These are phyloP conservation scores for Stipa capillata DNA, from an alignment of 176 grass and related monocot species.

Conservation along the genomic window DNA sequence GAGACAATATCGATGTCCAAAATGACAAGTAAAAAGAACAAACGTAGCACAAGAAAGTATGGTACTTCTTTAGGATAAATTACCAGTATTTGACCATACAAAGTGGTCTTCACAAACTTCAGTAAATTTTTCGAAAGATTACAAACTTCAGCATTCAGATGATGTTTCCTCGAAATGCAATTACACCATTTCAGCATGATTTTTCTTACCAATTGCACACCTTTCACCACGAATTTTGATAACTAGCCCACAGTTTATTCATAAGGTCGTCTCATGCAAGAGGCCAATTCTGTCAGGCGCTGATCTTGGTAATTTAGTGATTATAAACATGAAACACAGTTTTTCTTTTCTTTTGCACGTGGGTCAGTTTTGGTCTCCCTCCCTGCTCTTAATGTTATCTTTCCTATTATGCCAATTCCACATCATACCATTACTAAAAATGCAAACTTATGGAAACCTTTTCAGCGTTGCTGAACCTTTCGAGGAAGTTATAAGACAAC, in stretches of 20 bases:
- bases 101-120: background rate
- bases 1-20: background rate
- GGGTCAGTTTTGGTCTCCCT: background rate
- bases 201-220: background rate
- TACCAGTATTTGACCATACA: background rate
- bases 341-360: background rate
- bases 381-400: background rate
- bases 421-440: background rate
- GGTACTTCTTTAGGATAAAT: background rate
- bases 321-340: background rate
- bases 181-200: background rate
- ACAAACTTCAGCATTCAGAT: no score
- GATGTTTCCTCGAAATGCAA: background rate
- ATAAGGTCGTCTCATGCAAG: background rate
- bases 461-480: background rate
- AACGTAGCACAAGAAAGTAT: background rate
- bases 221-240: background rate
- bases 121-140: no score
- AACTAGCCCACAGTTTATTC: background rate
- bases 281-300: background rate
- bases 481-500: background rate
- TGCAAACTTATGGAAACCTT: background rate
- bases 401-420: background rate
- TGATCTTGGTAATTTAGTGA: background rate
- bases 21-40: background rate